Conservation (phyloP, 495 filamentous ascomycete genomes). For the Neurospora tetrasperma region DNA sequence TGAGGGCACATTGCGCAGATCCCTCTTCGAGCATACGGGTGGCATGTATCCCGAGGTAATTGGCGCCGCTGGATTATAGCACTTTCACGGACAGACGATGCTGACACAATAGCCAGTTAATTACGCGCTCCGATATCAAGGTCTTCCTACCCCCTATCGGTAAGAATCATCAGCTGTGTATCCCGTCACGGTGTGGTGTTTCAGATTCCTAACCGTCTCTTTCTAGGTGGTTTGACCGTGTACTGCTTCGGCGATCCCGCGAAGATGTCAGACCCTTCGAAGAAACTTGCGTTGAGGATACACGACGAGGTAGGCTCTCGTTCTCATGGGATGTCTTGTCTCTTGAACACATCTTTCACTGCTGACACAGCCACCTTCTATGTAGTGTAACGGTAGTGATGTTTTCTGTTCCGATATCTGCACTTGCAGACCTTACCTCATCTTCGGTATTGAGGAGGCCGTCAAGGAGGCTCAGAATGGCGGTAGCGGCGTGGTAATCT, state of each 20-base stretch:
- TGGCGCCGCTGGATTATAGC: background rate
- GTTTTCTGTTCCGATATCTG: slow-evolving; percentile 99
- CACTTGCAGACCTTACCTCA: slow-evolving; percentile 92
- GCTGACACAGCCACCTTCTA: slow-evolving; percentile 3
- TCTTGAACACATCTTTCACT: slow-evolving; percentile 2
- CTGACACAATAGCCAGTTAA: slow-evolving; percentile 43
- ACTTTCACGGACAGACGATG: background rate
- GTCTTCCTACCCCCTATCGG: slow-evolving; percentile 89
- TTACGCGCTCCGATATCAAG: slow-evolving; percentile 89
- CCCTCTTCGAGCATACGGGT: slow-evolving; percentile 90
- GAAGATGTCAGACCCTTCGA: slow-evolving; percentile 81
- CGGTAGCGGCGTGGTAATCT: slow-evolving; percentile 93
- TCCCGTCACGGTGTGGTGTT: slow-evolving; percentile 10
- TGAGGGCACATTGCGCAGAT: slow-evolving; percentile 74
- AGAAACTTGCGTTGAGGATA: slow-evolving; percentile 75
- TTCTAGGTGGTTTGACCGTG: slow-evolving; percentile 75
- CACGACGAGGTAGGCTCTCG: slow-evolving; percentile 65
- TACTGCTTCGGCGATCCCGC: slow-evolving; percentile 95
- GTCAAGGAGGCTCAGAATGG: slow-evolving; percentile 94
- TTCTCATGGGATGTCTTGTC: background rate
- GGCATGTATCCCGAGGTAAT: slow-evolving; percentile 73
- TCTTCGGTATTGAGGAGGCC: slow-evolving; percentile 93
- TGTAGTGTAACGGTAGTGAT: slow-evolving; percentile 83
- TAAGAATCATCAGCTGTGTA: slow-evolving; percentile 15
- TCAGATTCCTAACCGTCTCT: slow-evolving; percentile 18